These are phyloP conservation scores for Nyssa sinensis DNA, from an alignment of 148 eudicot species.

Conservation along the genomic window DNA sequence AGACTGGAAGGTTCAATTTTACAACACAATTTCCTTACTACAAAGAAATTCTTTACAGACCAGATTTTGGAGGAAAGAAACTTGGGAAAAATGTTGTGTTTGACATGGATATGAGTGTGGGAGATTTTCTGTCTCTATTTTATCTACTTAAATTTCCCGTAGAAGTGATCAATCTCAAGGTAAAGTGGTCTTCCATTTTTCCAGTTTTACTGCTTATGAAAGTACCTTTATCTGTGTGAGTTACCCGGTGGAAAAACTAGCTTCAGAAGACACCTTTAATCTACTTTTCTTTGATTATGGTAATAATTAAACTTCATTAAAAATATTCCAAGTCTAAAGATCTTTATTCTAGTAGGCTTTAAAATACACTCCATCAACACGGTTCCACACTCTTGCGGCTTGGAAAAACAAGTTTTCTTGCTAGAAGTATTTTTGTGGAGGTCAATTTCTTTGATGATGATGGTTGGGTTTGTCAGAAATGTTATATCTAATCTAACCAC, in stretches of 20 bases:
- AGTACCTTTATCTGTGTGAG: background rate
- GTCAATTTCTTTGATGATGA: no score
- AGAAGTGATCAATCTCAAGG: conserved; percentile 67
- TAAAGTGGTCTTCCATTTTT: conserved; percentile 10
- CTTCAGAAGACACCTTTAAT: no score
- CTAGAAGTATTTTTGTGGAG: no score
- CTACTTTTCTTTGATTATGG: no score
- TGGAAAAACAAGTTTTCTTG: no score
- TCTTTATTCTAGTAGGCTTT: no score
- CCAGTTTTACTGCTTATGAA: background rate
- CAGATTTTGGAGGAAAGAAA: conserved; percentile 42
- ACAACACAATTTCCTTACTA: conserved; percentile 66
- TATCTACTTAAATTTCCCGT: conserved; percentile 82
- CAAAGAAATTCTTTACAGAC: conserved; percentile 44
- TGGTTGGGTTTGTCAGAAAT: no score
- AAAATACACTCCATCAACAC: no score
- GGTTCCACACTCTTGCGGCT: no score
- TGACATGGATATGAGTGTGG: conserved; percentile 95
- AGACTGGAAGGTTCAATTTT: conserved; percentile 72
- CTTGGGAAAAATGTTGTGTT: conserved; percentile 65
- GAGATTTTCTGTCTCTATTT: conserved; percentile 77
- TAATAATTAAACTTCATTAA: no score
- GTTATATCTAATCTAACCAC: no score
- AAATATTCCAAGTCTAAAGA: no score
- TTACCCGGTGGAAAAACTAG: background rate